Base-by-base conservation (phyloP, 2,329 filamentous ascomycete species). In the Colletotrichum destructivum region DNA sequence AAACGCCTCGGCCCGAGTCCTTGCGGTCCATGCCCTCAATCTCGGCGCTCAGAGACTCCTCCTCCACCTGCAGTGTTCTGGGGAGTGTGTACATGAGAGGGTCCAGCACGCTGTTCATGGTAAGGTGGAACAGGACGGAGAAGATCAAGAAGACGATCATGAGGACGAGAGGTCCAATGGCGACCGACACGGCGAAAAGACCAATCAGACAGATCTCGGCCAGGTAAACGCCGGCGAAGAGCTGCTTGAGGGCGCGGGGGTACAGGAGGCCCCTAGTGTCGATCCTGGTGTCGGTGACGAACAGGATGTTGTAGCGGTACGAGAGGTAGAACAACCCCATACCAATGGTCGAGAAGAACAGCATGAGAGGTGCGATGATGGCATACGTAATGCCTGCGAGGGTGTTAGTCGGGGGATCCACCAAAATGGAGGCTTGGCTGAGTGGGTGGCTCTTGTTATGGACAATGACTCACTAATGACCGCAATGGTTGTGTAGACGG, bases 261-360 rank as follows among this genome's bases (percentile, higher is more conserved):
- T 98, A 98, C 77, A 94, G 91, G 26, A 96, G 90, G 60, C 96
- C 96, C 77, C 94, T 94, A 59, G 95, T 98, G 79, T 98, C 95
- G 74, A 97, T 91, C 73, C 91, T 86, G 15, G 92, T 88, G 75
- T 95, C 92, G 59, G 90, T 92, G 16, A 96, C 93, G 79, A 94
- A 98, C 26, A 98, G 86, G 64, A 98, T 82, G 82, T 96, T 95
- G 87, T 98, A 97, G 47, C 93, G 90, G 84, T 95, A 97, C 65
- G 94, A 93, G 63, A 94, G 86, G 81, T 97, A 96, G 84, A 97
- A 94, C 60, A 97, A 84, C 52, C 86, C 89, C 74, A 98, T 88
- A 44, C 93, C 94, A 49, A 95, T 84, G 1, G 92, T 90, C 0
- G 94, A 93, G 81, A 97, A 97, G 52, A 92, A 91, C 21, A 97